Base-by-base conservation (phyloP, 208 protist species). In the Leishmania aethiopica region DNA sequence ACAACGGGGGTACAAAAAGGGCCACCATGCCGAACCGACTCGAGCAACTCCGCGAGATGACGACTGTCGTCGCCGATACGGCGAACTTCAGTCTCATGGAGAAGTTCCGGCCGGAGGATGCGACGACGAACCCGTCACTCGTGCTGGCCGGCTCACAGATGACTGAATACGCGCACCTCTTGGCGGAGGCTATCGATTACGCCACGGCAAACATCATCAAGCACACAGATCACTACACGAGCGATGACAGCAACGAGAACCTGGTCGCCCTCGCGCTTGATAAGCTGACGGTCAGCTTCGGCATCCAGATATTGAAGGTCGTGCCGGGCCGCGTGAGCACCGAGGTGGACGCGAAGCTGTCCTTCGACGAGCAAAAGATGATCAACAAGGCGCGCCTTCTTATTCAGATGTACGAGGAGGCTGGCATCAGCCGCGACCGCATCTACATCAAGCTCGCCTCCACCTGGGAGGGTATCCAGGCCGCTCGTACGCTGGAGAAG, bases 91-190 rank as follows among this genome's bases (percentile, higher is more conserved):
- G 92, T 66, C 88, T 94, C 7, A 97, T 99, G 59, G 90, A 76
- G 13, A 90, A 99, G 84, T 99, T 94, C 90, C 88, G 91, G 71
- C 97, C 98, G 42, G 91, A 98, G 82, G 99, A 99, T 90, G 97
- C 98, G 53, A 99, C 99, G 28, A 99, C 99, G 40, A 99, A 99
- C 89, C 99, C 99, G 45, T 99, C 98, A 53, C 96, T 99, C 22
- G 90, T 99, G 17, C 92, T 98, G 19, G 88, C 86, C 37, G 98
- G 98, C 47, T 93, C 96, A 59, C 88, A 98, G 82, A 84, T 98
- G 73, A 85, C 91, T 53, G 84, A 97, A 88, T 99, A 99, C 88
- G 77, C 81, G 53, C 66, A 91, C 69, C 88, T 99, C 35, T 83
- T 98, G 40, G 80, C 91, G 19, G 96, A 98, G 53, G 96, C 98